phyloP scores from a whole-genome alignment of 2,329 filamentous ascomycete genomes.

The Aspergillus calidoustus region DNA sequence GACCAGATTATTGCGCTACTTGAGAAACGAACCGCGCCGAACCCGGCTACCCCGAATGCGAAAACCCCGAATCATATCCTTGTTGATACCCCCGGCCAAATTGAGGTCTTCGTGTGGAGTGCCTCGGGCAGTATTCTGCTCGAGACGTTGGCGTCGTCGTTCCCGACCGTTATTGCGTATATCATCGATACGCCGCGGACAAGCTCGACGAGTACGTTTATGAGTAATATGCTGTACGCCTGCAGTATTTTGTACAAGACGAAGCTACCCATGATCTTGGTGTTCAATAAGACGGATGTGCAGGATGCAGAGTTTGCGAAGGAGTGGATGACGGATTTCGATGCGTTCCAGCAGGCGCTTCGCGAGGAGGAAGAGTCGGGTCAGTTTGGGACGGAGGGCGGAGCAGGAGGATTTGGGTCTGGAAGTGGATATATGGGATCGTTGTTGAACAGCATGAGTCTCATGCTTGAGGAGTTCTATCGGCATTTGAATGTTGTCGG shows the following conservation, averaged over 20 bases:
- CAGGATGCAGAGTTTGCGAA: conserved; percentile 89
- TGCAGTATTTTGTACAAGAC: conserved; percentile 99
- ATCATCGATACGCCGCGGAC: conserved; percentile 96
- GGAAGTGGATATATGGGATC: conserved; percentile 97
- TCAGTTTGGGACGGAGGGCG: conserved; percentile 72
- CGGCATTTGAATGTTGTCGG: conserved; percentile 89
- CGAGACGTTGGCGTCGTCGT: conserved; percentile 87
- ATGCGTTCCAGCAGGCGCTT: conserved; percentile 88
- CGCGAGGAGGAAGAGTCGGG: conserved; percentile 78
- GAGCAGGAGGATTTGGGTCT: conserved; percentile 61
- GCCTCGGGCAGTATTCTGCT: conserved; percentile 93
- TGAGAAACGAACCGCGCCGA: conserved; percentile 79
- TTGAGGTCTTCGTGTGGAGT: conserved; percentile 98
- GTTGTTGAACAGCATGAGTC: conserved; percentile 93
- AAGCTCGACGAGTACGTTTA: conserved; percentile 92
- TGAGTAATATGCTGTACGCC: conserved; percentile 99
- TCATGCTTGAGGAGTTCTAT: conserved; percentile 98
- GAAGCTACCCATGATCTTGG: conserved; percentile 95
- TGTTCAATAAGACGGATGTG: conserved; percentile 99
- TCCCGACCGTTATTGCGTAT: conserved; percentile 96
- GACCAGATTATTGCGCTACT: conserved; percentile 89
- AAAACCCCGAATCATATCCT: conserved; percentile 80
- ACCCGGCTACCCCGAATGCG: conserved; percentile 47
- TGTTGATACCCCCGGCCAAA: conserved; percentile 95
- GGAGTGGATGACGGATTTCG: conserved; percentile 99